Conservation (phyloP, 2,329 filamentous ascomycete species). For the Cercospora brassicicola region DNA sequence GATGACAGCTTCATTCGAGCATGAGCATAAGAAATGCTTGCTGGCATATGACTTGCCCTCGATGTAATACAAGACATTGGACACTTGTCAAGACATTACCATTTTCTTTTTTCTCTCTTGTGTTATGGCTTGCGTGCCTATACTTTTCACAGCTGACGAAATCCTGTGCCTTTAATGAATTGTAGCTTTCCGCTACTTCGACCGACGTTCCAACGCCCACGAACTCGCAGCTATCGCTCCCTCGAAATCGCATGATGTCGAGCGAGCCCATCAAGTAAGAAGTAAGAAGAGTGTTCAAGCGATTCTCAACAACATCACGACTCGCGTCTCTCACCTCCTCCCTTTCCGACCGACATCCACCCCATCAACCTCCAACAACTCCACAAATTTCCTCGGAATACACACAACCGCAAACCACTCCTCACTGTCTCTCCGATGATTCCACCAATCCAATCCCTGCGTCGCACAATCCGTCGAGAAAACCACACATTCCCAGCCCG, state of each 20-base stretch:
- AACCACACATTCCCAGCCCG: constrained; percentile 7
- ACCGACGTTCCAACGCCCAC: neutral
- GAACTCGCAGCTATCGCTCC: neutral
- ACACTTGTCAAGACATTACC: neutral
- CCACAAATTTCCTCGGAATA: constrained; percentile 9
- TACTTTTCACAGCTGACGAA: neutral
- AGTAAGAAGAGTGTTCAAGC: no score
- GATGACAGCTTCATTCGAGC: constrained; percentile 4
- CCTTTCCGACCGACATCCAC: neutral
- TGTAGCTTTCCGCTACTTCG: neutral
- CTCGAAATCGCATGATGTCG: neutral
- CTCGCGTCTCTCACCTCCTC: neutral
- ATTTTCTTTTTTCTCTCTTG: neutral
- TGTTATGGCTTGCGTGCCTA: neutral
- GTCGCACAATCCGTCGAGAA: constrained; percentile 15
- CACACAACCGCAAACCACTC: constrained; percentile 14
- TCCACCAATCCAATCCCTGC: constrained; percentile 13
- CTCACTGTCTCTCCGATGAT: constrained; percentile 5
- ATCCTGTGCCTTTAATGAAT: neutral
- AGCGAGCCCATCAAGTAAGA: no score
- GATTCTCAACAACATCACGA: no score
- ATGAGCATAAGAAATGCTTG: constrained; percentile 5
- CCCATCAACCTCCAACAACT: constrained; percentile 4
- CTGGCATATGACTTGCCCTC: neutral
- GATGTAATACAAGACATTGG: constrained; percentile 1